Percentiles rank a stretch among this genome's conserved stretches.
These are phyloP conservation scores for Arthromyces matolae DNA, from an alignment of 768 basidiomycete genomes.

Conservation along the genomic window DNA sequence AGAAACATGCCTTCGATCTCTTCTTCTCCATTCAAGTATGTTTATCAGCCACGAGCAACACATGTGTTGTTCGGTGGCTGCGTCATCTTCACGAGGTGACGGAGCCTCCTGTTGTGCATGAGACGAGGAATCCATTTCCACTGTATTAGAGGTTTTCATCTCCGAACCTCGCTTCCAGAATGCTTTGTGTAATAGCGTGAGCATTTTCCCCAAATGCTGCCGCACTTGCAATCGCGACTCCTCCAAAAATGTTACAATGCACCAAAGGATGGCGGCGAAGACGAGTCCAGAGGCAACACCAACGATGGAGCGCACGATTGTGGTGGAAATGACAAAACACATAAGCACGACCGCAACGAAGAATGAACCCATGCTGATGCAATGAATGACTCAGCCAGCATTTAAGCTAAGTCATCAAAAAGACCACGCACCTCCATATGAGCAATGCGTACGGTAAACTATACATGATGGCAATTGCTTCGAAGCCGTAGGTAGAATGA, in stretches of 20 bases:
- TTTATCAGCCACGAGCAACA: too few relatives aligned
- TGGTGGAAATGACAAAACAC: conserved; percentile 21
- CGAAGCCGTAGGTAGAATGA: not conserved
- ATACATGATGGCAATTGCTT: conserved; percentile 7
- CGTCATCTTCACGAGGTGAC: too few relatives aligned
- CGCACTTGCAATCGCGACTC: conserved; percentile 1
- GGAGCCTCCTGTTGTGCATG: too few relatives aligned
- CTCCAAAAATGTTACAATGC: conserved; percentile 20
- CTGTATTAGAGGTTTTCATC: too few relatives aligned
- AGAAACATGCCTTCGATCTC: too few relatives aligned
- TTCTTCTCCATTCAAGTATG: too few relatives aligned
- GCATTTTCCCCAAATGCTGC: too few relatives aligned
- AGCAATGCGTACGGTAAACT: conserved; percentile 10
- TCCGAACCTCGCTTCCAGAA: too few relatives aligned
- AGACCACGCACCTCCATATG: conserved; percentile 17
- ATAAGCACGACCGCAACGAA: conserved; percentile 22
- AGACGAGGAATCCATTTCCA: too few relatives aligned
- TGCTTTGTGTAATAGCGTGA: too few relatives aligned
- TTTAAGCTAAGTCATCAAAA: not conserved
- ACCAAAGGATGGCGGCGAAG: conserved; percentile 19
- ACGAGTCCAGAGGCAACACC: conserved; percentile 9
- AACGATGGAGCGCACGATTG: conserved; percentile 12
- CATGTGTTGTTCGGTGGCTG: too few relatives aligned
- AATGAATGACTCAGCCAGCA: not conserved
- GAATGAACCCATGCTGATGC: conserved; percentile 21